Conservation (phyloP, 257 asterid species). For the Verbascum thapsus region DNA sequence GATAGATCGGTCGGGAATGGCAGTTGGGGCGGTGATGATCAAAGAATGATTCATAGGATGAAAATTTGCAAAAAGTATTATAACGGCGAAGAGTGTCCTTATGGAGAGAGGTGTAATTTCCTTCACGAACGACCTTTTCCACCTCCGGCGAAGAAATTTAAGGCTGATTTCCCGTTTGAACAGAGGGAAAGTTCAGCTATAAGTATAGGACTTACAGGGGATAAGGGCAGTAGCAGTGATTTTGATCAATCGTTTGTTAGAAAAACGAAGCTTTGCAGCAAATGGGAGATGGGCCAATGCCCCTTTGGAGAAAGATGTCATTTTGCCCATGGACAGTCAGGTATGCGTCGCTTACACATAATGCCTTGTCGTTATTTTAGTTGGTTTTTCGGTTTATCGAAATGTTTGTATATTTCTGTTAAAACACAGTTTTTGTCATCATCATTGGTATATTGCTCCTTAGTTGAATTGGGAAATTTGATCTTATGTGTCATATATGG, state of each 20-base stretch:
- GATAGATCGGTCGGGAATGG: constrained; percentile 56
- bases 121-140: constrained; percentile 68
- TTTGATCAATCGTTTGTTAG: constrained; percentile 40
- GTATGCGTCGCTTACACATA: constrained; percentile 38
- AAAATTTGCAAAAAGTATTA: constrained; percentile 78
- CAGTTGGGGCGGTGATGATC: constrained; percentile 63
- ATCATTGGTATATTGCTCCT: too few species aligned
- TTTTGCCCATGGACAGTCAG: constrained; percentile 78
- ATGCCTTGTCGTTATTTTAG: neutral
- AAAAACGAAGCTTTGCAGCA: constrained; percentile 71
- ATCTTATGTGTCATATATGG: neutral
- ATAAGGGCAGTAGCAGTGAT: constrained; percentile 33
- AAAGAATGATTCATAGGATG: constrained; percentile 60
- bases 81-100: constrained; percentile 85
- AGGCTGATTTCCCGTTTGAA: constrained; percentile 38
- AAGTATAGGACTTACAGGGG: constrained; percentile 52
- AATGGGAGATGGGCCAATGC: constrained; percentile 83
- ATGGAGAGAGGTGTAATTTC: constrained; percentile 82
- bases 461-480: neutral
- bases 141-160: constrained; percentile 39
- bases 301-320: constrained; percentile 72
- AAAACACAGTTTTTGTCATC: too few species aligned
- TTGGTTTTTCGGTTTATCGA: neutral
- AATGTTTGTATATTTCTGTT: too few species aligned
- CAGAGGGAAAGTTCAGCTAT: constrained; percentile 73